Evolutionary conservation across 129 eudicot genomes (phyloP), one percentile per base, ranked within the genome.

Genomic region (Calendula officinalis): DNA sequence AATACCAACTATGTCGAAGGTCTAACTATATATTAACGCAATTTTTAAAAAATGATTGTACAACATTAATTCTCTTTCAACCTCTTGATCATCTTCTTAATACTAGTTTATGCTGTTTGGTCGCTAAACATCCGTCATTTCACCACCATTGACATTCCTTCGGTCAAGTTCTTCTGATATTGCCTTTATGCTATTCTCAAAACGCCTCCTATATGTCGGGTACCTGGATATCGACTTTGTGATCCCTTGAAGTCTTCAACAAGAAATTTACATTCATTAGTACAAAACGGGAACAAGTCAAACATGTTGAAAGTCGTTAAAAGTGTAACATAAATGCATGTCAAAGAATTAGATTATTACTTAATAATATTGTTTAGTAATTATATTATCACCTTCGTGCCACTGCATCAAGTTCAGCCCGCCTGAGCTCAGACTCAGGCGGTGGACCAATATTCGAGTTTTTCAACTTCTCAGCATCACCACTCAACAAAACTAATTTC

Each of bases 171-270:
- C 82, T 35, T 88, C 94, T 4, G 79, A 71, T 30, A 91, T 74
- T 8, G 65, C 77, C 76, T 78, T 85, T 17, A 77, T 68, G 51
- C 89, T 80, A 59, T 30, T 62, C 62, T 87, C 98, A 60, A 87
- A 87, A 15, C 90, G 98, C 13, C 98, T 88, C 62, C 88, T 81
- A 36, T 74, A 87, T 37, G 98, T 91, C 1, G 96, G 98, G 68
- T 80, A 91, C 67, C 96, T 91, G 4, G 96, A 84, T 69, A 91
- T 75, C 14, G 90, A 87, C 57, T 83, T 87, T 11, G 88, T 91
- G 68, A 91, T 91, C 42, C 98, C 98, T 72, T 74, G 90, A 56
- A 90, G 90, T 33, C 95, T 90, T 60, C 63, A 33, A 60, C 38
- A 22, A 43, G 38, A 40, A 10, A 16, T 3, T 6, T 40, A 56